Conservation (phyloP, 176 grass and related monocot genomes). For the Avena atlantica region DNA sequence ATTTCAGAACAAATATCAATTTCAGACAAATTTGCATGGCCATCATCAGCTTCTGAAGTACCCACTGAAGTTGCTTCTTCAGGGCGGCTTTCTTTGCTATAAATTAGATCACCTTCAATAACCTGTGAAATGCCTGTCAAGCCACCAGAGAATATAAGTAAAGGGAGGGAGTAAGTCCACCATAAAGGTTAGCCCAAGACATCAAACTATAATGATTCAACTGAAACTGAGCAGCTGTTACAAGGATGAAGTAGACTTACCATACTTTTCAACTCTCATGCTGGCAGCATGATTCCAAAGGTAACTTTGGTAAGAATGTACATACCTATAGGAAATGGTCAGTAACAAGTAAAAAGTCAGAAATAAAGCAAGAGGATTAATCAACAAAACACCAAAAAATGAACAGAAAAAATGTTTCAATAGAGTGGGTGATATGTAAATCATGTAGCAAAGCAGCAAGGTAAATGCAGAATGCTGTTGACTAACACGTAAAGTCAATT, state of each 20-base stretch:
- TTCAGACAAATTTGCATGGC: constrained; percentile 54
- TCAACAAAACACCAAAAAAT: constrained; percentile 27
- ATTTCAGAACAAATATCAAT: constrained; percentile 64
- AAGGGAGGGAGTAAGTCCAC: not conserved
- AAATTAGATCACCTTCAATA: constrained; percentile 85
- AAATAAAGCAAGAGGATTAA: constrained; percentile 4
- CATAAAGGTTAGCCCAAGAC: constrained; percentile 16
- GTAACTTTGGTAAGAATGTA: constrained; percentile 98
- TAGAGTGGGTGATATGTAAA: not conserved
- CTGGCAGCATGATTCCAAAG: constrained; percentile 98
- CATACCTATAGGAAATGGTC: constrained; percentile 68
- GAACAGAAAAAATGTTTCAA: not conserved
- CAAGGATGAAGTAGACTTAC: constrained; percentile 59
- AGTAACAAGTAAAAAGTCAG: constrained; percentile 22
- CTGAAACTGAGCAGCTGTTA: constrained; percentile 40
- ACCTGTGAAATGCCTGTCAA: constrained; percentile 83
- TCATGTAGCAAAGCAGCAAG: not conserved
- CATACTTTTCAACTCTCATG: constrained; percentile 93
- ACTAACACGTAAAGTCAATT: not conserved
- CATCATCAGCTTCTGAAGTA: constrained; percentile 58
- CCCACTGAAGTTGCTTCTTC: constrained; percentile 50
- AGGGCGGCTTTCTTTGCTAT: constrained; percentile 69
- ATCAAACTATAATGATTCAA: constrained; percentile 40
- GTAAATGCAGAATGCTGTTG: not conserved
- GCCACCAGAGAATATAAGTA: constrained; percentile 26